Percentiles rank a stretch among this genome's conserved stretches.
phyloP scores from a whole-genome alignment of 495 filamentous ascomycete genomes.

The Lasiosphaeris hirsuta region DNA sequence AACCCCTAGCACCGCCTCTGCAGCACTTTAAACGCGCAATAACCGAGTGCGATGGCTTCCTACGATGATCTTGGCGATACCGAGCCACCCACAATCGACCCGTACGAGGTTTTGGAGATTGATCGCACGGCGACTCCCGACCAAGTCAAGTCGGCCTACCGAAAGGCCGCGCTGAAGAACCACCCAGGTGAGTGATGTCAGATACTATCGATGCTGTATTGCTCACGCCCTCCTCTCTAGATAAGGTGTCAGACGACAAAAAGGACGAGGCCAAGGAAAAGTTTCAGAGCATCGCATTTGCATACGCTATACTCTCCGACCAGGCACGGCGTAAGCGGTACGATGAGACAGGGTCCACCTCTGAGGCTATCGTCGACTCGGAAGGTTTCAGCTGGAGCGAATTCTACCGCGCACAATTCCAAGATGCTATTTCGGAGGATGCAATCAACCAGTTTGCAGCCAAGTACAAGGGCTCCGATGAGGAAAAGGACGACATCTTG shows the following conservation, averaged over 20 bases:
- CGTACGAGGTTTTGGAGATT: conserved; percentile 78
- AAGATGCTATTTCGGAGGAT: conserved; percentile 63
- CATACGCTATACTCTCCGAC: conserved; percentile 89
- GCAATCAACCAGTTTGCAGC: conserved; percentile 68
- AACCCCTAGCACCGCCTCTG: background rate
- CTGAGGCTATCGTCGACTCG: conserved; percentile 64
- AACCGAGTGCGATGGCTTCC: conserved; percentile 28
- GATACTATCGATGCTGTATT: background rate
- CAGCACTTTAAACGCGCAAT: background rate
- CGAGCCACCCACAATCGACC: conserved; percentile 59
- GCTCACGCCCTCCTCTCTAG: conserved; percentile 35
- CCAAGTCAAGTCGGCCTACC: conserved; percentile 83
- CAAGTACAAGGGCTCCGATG: conserved; percentile 81
- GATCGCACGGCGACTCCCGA: conserved; percentile 58
- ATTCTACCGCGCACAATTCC: conserved; percentile 81
- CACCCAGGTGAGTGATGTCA: conserved; percentile 70
- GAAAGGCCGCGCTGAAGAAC: conserved; percentile 81
- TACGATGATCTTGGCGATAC: conserved; percentile 36
- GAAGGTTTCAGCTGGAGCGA: conserved; percentile 85
- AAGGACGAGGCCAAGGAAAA: conserved; percentile 67
- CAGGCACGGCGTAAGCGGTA: conserved; percentile 72
- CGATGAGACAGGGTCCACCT: conserved; percentile 82
- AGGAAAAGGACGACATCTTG: conserved; percentile 74
- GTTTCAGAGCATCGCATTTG: conserved; percentile 90
- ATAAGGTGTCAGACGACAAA: conserved; percentile 65